phyloP scores from a whole-genome alignment of 2,329 filamentous ascomycete genomes.

The Ascomycota sp. region DNA sequence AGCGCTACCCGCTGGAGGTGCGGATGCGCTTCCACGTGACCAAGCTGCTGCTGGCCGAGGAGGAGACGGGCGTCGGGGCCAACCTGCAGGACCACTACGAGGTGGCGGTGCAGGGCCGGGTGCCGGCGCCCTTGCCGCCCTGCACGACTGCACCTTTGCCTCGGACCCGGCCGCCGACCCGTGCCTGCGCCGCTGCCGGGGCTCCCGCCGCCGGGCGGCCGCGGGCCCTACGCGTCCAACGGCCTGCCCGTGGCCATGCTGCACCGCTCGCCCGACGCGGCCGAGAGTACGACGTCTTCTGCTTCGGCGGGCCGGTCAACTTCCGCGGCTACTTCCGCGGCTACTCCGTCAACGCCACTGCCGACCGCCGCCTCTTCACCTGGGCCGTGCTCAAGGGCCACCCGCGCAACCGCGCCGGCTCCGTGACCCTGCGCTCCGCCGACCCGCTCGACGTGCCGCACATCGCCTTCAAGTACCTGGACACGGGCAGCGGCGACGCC shows the following conservation, averaged over 20 bases:
- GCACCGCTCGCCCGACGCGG: slow-evolving; percentile 8
- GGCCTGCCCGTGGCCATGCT: slow-evolving; percentile 7
- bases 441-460: slow-evolving; percentile 43
- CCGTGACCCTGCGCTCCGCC: slow-evolving; percentile 36
- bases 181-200: slow-evolving; percentile 14
- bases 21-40: slow-evolving; percentile 12
- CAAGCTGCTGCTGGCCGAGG: slow-evolving; percentile 14
- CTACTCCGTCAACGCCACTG: slow-evolving; percentile 5
- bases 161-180: slow-evolving; percentile 10
- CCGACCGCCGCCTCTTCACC: slow-evolving; percentile 14
- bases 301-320: slow-evolving; percentile 9
- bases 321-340: slow-evolving; percentile 11
- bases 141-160: slow-evolving; percentile 10
- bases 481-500: slow-evolving; percentile 24
- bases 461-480: slow-evolving; percentile 43
- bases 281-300: slow-evolving; percentile 10
- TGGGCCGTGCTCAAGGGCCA: slow-evolving; percentile 34
- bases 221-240: slow-evolving; percentile 7
- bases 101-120: slow-evolving; percentile 5
- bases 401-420: slow-evolving; percentile 39
- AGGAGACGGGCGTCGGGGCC: slow-evolving; percentile 35
- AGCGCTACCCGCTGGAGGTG: slow-evolving; percentile 5
- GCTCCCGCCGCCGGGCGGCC: slow-evolving; percentile 1
- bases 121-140: slow-evolving; percentile 2
- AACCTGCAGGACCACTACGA: slow-evolving; percentile 20